Evolutionary conservation across 805 yeast genomes (phyloP), one percentile per base, ranked within the genome.

Genomic region (Nakazawaea siamensis): DNA sequence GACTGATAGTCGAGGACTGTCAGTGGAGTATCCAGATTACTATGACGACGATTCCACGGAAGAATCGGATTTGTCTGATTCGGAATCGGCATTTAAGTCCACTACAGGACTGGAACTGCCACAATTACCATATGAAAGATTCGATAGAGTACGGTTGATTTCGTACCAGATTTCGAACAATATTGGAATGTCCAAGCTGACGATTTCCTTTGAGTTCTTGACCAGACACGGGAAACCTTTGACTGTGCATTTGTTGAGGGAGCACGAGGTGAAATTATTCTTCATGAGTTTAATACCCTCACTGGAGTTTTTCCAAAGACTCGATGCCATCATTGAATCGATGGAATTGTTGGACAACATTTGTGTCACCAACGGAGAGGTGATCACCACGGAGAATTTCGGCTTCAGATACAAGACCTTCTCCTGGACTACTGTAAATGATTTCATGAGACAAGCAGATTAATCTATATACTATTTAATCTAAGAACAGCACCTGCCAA

Each of bases 401-500:
- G 40, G 40, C 8, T 33, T 37, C 27, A 28, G 40, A 15, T 37
- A 37, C 28, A 37, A 37, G 27, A 37, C 40, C 13, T 37, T 37
- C 21, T 37, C 37, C 12, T 37, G 34, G 31, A 37, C 40, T 12
- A 37, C 36, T 3, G 31, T 33, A 10, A 33, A 33, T 10, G 40
- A 37, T 19, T 32, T 37, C 15, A 17, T 14, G 17, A 9, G 24
- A 12, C 24, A n/a, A 27, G n/a, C 10, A 20, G 23, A 20, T 8
- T 20, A 20, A 10, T 10, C 7, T 20, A 8, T 20, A 20, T 20
- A 8, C 23, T 20, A 8, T 20, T 20, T 2, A 60, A 32, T 29
- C 66, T 51, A 11, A 73, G 46, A 1, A 76, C 53, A 39, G 80
- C 78, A 1, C 80, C 78, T 11, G 74, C 76, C 4, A 82, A 57